These are phyloP conservation scores for Trichaptum fuscoviolaceum DNA, from an alignment of 768 basidiomycete species.

Conservation along the genomic window DNA sequence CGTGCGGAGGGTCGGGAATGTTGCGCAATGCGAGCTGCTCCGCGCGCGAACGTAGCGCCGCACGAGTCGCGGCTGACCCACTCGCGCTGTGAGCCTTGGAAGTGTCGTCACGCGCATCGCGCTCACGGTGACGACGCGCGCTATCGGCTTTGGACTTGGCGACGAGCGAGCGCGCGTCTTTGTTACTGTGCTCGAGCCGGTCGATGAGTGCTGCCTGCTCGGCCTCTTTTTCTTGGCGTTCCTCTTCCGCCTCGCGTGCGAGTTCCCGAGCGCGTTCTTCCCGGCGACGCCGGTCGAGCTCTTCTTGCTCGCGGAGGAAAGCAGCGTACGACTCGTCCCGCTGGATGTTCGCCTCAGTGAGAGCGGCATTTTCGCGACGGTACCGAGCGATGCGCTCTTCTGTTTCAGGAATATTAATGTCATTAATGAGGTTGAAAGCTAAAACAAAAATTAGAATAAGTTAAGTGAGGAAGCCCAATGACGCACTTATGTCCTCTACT, in stretches of 20 bases:
- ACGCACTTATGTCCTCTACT: constrained; percentile 84
- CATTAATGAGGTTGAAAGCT: constrained; percentile 96
- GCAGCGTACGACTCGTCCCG: constrained; percentile 75
- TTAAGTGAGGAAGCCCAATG: constrained; percentile 4
- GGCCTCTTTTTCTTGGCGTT: constrained; percentile 71
- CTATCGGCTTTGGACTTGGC: constrained; percentile 29
- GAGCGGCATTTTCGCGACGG: constrained; percentile 72
- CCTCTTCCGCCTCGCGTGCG: constrained; percentile 66
- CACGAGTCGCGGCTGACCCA: constrained; percentile 43
- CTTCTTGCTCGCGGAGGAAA: constrained; percentile 73
- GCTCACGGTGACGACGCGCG: constrained; percentile 15
- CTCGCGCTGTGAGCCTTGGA: constrained; percentile 63
- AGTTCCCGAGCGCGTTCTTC: constrained; percentile 64
- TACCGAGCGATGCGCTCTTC: constrained; percentile 79
- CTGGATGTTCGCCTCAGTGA: constrained; percentile 80
- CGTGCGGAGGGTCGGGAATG: constrained; percentile 76
- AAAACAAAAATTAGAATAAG: constrained; percentile 8
- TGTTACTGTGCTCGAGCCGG: constrained; percentile 71
- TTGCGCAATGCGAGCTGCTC: constrained; percentile 45
- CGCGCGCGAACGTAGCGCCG: constrained; percentile 54
- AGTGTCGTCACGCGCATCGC: background rate
- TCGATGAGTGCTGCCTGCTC: constrained; percentile 73
- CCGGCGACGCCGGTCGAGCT: constrained; percentile 65
- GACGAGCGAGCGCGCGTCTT: constrained; percentile 40
- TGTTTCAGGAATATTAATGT: constrained; percentile 73